These are phyloP conservation scores for Naegleria fowleri DNA, from an alignment of 208 protist genomes.

Conservation along the genomic window DNA sequence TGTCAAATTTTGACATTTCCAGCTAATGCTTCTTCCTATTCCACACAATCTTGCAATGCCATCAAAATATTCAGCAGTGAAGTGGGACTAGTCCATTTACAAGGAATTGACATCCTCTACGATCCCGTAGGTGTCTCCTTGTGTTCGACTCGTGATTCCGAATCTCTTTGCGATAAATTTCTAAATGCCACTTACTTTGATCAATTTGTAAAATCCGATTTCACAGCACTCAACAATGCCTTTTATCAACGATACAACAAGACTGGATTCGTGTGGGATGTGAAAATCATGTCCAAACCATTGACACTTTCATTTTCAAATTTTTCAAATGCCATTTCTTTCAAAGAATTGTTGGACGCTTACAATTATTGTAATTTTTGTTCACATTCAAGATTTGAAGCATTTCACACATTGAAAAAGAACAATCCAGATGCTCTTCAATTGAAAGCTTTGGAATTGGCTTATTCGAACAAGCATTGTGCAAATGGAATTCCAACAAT, in stretches of 20 bases:
- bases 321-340: neutral
- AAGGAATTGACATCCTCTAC: neutral
- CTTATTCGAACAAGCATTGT: neutral
- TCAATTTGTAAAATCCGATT: neutral
- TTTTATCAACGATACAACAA: neutral
- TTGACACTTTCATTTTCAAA: neutral
- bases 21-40: neutral
- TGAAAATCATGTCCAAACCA: neutral
- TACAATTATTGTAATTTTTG: conserved; percentile 1
- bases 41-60: neutral
- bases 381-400: neutral
- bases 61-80: neutral
- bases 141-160: neutral
- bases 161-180: neutral
- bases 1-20: too few relatives aligned
- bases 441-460: neutral
- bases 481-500: neutral
- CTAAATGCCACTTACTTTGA: neutral
- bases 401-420: neutral
- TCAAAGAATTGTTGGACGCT: neutral
- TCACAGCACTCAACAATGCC: neutral
- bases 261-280: neutral
- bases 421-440: neutral
- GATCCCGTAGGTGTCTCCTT: neutral
- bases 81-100: neutral